These are phyloP conservation scores for Microsporum ferrugineum DNA, from an alignment of 2,329 filamentous ascomycete genomes.

Conservation along the genomic window DNA sequence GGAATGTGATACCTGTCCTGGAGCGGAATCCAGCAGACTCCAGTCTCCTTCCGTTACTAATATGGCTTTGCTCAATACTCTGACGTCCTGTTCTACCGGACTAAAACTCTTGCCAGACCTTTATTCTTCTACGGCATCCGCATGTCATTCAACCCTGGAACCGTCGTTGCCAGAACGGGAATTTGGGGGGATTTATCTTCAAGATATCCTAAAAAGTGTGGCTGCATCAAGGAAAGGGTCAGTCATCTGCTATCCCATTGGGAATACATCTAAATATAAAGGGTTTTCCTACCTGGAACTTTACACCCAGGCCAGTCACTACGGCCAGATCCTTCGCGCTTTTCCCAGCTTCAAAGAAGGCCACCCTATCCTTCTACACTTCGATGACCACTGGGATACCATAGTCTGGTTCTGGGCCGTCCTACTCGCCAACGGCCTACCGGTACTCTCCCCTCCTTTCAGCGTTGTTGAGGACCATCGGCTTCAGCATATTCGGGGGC, in stretches of 20 bases:
- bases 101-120: not conserved
- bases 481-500: not conserved
- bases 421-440: conserved; percentile 27
- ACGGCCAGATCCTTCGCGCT: not conserved
- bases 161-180: not conserved
- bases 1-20: not conserved
- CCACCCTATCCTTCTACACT: conserved; percentile 18
- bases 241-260: not conserved
- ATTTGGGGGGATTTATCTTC: not conserved
- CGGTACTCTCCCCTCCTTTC: conserved; percentile 29
- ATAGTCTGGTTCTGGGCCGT: conserved; percentile 35
- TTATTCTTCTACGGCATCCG: not conserved
- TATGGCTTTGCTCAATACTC: not conserved
- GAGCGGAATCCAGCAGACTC: not conserved
- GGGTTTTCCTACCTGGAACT: not conserved
- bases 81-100: not conserved
- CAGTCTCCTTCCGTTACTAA: not conserved
- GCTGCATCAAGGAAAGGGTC: not conserved
- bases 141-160: not conserved
- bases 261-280: not conserved
- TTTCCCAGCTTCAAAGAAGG: not conserved
- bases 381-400: conserved; percentile 28
- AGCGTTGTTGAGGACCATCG: conserved; percentile 12
- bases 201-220: not conserved
- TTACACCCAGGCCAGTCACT: not conserved